A percentile compares a stretch with the other conserved stretches of the same genome.
Evolutionary conservation across 2,329 filamentous ascomycete genomes (phyloP).

Genomic region (Cladosporium oxysporum): DNA sequence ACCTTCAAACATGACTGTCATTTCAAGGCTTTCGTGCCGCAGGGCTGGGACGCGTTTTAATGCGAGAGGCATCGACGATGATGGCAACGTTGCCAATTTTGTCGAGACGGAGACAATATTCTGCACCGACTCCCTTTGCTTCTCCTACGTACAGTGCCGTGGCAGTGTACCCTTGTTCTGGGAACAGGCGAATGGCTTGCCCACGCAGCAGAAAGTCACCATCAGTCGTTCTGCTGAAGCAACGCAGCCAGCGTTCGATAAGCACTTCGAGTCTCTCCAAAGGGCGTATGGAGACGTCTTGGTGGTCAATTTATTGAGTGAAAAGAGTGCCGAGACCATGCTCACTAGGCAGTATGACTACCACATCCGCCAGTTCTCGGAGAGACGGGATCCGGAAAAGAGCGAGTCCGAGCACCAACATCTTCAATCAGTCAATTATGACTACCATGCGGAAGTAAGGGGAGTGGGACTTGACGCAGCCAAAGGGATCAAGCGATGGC

Average conservation of each 20-base stretch:
- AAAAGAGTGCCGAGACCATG: slow-evolving; percentile 83
- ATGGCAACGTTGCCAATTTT: slow-evolving; percentile 96
- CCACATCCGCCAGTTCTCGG: slow-evolving; percentile 72
- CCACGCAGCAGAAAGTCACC: slow-evolving; percentile 91
- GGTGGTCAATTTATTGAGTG: slow-evolving; percentile 90
- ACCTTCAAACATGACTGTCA: slow-evolving; percentile 82
- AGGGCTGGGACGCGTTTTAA: slow-evolving; percentile 96
- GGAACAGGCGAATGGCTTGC: slow-evolving; percentile 88
- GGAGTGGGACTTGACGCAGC: slow-evolving; percentile 90
- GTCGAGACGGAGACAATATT: slow-evolving; percentile 97
- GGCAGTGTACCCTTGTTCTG: slow-evolving; percentile 96
- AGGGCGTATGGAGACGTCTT: slow-evolving; percentile 87
- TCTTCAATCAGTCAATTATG: slow-evolving; percentile 81
- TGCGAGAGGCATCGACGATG: slow-evolving; percentile 94
- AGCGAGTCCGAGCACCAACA: slow-evolving; percentile 67
- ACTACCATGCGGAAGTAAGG: slow-evolving; percentile 93
- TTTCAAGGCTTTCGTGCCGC: slow-evolving; percentile 86
- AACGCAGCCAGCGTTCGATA: slow-evolving; percentile 91
- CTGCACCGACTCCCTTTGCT: slow-evolving; percentile 76
- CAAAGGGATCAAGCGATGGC: slow-evolving; percentile 75
- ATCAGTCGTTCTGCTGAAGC: slow-evolving; percentile 87
- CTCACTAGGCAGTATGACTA: slow-evolving; percentile 76
- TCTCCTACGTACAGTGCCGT: slow-evolving; percentile 90
- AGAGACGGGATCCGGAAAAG: slow-evolving; percentile 45
- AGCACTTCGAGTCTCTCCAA: slow-evolving; percentile 87